Evolutionary conservation across 306 rosid species (phyloP).

Genomic region (Gillenia trifoliata): DNA sequence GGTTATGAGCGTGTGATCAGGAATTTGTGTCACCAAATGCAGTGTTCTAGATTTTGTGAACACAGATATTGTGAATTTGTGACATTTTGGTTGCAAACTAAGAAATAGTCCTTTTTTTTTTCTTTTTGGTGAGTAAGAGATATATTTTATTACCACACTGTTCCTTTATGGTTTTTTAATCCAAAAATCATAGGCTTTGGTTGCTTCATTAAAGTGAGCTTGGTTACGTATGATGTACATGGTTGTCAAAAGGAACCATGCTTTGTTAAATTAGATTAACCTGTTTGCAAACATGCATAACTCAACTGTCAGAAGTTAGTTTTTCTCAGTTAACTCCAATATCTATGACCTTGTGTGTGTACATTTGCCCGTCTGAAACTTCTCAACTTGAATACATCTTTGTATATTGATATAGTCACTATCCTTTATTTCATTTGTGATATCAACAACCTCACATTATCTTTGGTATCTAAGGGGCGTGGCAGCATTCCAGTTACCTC

Average conservation of each 20-base stretch:
- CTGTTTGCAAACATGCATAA: not conserved
- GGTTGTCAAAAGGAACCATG: not conserved
- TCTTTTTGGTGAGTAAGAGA: not conserved
- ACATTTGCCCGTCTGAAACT: not conserved
- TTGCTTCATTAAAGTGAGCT: not conserved
- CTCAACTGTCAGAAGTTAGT: not conserved
- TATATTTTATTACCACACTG: not conserved
- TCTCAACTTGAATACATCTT: not conserved
- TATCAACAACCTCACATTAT: conserved; percentile 2
- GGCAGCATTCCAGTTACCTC: conserved; percentile 58
- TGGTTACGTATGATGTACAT: not conserved
- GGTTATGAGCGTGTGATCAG: not conserved
- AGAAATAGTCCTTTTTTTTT: not conserved
- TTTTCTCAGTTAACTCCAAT: not conserved
- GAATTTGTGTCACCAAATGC: not conserved
- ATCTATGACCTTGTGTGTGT: not conserved
- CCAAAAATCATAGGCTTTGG: not conserved
- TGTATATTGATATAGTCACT: not conserved
- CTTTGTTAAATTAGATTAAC: not conserved
- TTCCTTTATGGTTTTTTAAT: not conserved
- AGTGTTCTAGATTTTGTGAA: not conserved
- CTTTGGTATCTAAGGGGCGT: conserved; percentile 56
- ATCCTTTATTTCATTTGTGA: not conserved
- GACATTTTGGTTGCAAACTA: not conserved
- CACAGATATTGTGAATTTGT: not conserved